These are phyloP conservation scores for Aspergillus jensenii DNA, from an alignment of 2,329 filamentous ascomycete genomes.

Conservation along the genomic window DNA sequence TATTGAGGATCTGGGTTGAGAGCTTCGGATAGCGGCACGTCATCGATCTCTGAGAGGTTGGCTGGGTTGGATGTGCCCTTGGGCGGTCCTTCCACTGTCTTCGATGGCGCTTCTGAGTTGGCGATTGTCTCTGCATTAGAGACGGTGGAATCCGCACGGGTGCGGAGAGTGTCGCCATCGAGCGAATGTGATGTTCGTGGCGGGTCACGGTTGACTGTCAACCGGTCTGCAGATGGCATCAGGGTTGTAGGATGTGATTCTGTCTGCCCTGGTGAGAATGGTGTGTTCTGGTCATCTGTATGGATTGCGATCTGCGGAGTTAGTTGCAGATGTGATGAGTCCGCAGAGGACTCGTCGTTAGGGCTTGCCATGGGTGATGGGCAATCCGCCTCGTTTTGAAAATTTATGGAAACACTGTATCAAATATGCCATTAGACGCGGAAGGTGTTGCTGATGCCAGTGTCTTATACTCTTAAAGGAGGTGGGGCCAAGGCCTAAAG, in stretches of 20 bases:
- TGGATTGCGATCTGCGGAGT: neutral
- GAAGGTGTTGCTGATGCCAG: neutral
- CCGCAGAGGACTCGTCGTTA: neutral
- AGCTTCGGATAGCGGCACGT: constrained; percentile 53
- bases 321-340: neutral
- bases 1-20: constrained; percentile 74
- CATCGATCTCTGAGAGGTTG: constrained; percentile 22
- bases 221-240: constrained; percentile 17
- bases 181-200: constrained; percentile 36
- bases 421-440: neutral
- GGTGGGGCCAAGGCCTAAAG: neutral
- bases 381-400: neutral
- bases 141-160: constrained; percentile 42
- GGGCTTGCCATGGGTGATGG: neutral
- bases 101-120: constrained; percentile 30
- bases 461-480: neutral
- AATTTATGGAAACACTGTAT: neutral
- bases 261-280: constrained; percentile 6
- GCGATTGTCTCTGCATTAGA: constrained; percentile 36
- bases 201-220: constrained; percentile 25
- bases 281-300: constrained; percentile 4
- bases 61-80: neutral
- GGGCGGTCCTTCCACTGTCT: neutral
- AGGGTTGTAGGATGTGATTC: neutral
- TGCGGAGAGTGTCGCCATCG: constrained; percentile 46